Base-by-base conservation (phyloP, 805 yeast species). In the Teunomyces lycoperdinae region DNA sequence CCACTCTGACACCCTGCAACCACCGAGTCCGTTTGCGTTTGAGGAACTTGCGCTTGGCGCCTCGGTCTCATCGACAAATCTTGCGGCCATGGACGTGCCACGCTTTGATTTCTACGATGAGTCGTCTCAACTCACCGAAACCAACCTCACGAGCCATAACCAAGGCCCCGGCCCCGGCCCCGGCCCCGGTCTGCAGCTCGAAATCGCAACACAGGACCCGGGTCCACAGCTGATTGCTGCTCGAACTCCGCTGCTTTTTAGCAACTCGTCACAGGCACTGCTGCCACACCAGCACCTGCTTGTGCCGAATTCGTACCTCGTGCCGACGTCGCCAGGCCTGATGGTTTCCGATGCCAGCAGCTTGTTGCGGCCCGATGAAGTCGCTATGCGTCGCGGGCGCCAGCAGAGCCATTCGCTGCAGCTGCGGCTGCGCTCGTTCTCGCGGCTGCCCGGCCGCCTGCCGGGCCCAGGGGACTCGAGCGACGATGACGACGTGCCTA, bases 221-320 rank as follows among this genome's bases (percentile, higher is more conserved):
- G 24, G 24, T 20, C 6, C 24, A 2, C 24, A 73, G n/a, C 65
- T 58, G 6, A 61, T 67, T 5, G 64, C 63, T 2, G 75, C 74
- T 3, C 67, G 64, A 35, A 80, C 84, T 0, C 85, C 85, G 0
- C 80, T 85, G 0, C 61, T 82, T 11, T 81, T 82, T 60, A 74
- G 80, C 43, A 73, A 77, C 49, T 77, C 85, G 1, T 66, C 72
- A 17, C 45, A 17, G 45, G 41, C 38, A 8, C 40, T 14, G 47
- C 54, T 36, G 40, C 53, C 43, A 14, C n/a, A 11, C n/a, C 10
- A 8, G 9, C 34, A 38, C 27, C 14, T 48, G 14, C 44, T 59
- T 24, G 48, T 52, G n/a, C 58, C 57, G 8, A 53, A 55, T 42
- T 49, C 57, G 5, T 55, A 52, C 24, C 34, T 50, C 30, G 44